Evolutionary conservation across 345 rosid species (phyloP), one percentile per base, ranked within the genome.

Genomic region (Hibiscus tridactylites): DNA sequence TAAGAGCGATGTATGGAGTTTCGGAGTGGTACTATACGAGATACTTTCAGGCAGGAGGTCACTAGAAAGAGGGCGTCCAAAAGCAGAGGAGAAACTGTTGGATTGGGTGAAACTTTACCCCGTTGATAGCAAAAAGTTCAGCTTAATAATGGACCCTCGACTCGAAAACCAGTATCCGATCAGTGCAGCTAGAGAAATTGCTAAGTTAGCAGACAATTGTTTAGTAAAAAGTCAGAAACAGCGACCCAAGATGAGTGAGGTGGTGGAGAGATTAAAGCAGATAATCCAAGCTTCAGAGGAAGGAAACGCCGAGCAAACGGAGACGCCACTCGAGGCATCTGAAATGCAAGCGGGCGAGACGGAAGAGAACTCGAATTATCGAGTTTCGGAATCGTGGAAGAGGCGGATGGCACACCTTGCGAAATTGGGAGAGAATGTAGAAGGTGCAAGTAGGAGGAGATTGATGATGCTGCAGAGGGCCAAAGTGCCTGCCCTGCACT

Each of bases 1-100:
- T 16, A 87, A 84, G 67, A 91, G 97, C 35, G 98, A 91, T 53
- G 97, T 91, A 0, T 93, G 92, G 85, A 91, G 98, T 77, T 91
- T 88, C 42, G 98, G 98, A 7, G 97, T 93, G 19, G 97, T 90
- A 2, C 75, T 86, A 9, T 93, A 90, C 21, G 98, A 93, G 86
- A 82, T 87, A 75, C 86, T 93, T 16, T 80, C 95, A 0, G 98
- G 98, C 11, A 87, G 98, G 70, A 63, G 97, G 59, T 84, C 91
- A 9, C 59, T 88, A 50, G 97, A 94, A 75, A 75, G 90, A 71
- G 88, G 83, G 83, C 87, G 78, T 33, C 97, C 96, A 15, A 81
- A 70, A 21, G 68, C 78, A 39, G 96, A 93, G 76, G 85, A 85
- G 83, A 83, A 70, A 46, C 83, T 93, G 50, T 74, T 90, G 63